These are phyloP conservation scores for Penicillium crystallinum DNA, from an alignment of 495 filamentous ascomycete genomes.

Conservation along the genomic window DNA sequence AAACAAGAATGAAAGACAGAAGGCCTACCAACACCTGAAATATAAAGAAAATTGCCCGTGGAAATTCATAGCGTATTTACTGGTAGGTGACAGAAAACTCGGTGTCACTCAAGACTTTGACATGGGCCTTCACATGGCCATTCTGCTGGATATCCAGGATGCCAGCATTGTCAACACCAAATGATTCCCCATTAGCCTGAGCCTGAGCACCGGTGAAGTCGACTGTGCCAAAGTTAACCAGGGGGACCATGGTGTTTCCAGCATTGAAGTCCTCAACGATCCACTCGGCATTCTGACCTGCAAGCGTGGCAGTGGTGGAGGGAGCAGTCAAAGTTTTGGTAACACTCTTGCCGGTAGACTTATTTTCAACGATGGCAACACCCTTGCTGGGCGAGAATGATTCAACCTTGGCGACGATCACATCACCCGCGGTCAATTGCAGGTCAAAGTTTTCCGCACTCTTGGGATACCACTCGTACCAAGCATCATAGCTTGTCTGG, in stretches of 20 bases:
- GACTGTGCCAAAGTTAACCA: conserved; percentile 51
- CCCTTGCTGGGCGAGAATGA: conserved; percentile 45
- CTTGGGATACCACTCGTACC: conserved; percentile 64
- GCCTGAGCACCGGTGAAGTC: conserved; percentile 44
- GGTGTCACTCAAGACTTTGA: conserved; percentile 34
- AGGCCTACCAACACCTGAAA: not conserved
- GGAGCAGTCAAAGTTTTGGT: conserved; percentile 45
- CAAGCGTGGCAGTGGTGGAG: conserved; percentile 29
- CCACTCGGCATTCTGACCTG: conserved; percentile 55
- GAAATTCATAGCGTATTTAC: conserved; percentile 6
- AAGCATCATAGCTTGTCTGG: conserved; percentile 44
- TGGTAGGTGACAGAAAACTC: conserved; percentile 31
- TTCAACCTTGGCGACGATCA: conserved; percentile 50
- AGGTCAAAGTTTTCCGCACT: conserved; percentile 53
- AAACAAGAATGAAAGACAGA: not conserved
- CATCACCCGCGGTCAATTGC: conserved; percentile 49
- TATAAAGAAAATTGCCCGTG: not conserved
- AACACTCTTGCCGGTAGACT: conserved; percentile 48
- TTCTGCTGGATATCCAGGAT: conserved; percentile 51
- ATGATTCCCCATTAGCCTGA: conserved; percentile 18
- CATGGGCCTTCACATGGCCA: conserved; percentile 42
- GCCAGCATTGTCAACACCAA: conserved; percentile 37
- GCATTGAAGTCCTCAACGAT: conserved; percentile 60
- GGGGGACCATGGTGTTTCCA: conserved; percentile 41
- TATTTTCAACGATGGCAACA: conserved; percentile 52